A percentile compares a stretch with the other conserved stretches of the same genome.
Evolutionary conservation across 1,284 basidiomycete species (phyloP).

Genomic region (Neonothopanus nambi): DNA sequence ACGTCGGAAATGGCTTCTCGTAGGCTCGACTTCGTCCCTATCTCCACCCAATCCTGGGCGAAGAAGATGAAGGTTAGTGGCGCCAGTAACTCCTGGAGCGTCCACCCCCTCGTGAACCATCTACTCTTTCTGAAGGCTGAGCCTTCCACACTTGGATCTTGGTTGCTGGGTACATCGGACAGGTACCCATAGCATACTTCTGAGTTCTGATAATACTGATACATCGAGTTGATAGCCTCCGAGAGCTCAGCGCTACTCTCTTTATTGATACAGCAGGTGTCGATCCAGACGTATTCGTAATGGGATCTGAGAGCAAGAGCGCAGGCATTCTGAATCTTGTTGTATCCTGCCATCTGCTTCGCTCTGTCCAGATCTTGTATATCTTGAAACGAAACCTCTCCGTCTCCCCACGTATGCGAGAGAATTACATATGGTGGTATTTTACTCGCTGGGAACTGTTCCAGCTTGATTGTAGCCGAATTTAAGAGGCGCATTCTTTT

Average conservation of each 20-base stretch:
- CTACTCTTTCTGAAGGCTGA: constrained; percentile 1
- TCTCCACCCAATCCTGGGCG: background rate
- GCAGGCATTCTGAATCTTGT: background rate
- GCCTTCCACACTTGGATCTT: background rate
- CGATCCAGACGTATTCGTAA: constrained; percentile 1
- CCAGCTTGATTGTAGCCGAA: background rate
- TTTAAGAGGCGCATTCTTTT: background rate
- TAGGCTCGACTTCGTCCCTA: constrained; percentile 2
- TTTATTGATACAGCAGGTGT: constrained; percentile 4
- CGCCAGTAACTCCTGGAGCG: constrained; percentile 1
- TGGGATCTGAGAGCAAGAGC: background rate
- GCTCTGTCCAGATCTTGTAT: background rate
- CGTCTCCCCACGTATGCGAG: background rate
- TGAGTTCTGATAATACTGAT: background rate
- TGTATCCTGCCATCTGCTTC: background rate
- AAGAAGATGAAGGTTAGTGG: background rate
- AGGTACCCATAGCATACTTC: constrained; percentile 1
- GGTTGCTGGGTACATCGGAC: background rate
- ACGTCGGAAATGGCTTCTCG: background rate
- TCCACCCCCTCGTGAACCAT: constrained; percentile 4
- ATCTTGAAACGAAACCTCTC: constrained; percentile 1
- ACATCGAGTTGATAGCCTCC: constrained; percentile 1
- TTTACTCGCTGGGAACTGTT: background rate
- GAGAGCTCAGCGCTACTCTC: constrained; percentile 3
- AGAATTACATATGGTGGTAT: background rate